Conservation (phyloP, 805 yeast species). For the Saccharomycopsis olivae region DNA sequence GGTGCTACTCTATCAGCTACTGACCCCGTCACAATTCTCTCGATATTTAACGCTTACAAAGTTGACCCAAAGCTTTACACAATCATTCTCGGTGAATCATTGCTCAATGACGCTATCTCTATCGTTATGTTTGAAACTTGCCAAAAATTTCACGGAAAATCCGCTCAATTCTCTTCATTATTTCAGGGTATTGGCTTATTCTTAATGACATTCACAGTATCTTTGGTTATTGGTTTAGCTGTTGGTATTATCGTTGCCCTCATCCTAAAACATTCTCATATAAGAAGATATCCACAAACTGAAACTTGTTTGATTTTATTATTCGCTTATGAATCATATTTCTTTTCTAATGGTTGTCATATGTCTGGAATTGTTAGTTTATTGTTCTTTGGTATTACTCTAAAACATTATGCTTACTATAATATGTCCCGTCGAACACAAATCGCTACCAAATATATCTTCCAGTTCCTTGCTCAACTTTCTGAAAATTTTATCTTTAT, state of each 20-base stretch:
- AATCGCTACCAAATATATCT: constrained; percentile 89
- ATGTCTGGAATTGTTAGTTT: constrained; percentile 98
- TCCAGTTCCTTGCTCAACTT: constrained; percentile 87
- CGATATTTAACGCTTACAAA: constrained; percentile 93
- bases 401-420: constrained; percentile 93
- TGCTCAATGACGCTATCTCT: constrained; percentile 93
- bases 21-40: constrained; percentile 93
- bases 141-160: constrained; percentile 86
- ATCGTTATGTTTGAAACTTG: constrained; percentile 99
- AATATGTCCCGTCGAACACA: constrained; percentile 97
- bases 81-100: constrained; percentile 92
- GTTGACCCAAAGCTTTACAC: constrained; percentile 97
- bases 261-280: constrained; percentile 81
- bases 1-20: constrained; percentile 98
- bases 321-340: constrained; percentile 91
- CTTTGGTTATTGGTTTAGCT: constrained; percentile 79
- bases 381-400: constrained; percentile 90
- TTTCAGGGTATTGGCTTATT: constrained; percentile 93
- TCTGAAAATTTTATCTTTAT: constrained; percentile 96
- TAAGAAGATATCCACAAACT: constrained; percentile 91
- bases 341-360: constrained; percentile 97
- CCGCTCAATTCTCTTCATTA: constrained; percentile 60
- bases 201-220: constrained; percentile 84
- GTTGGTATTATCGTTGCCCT: constrained; percentile 86
- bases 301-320: constrained; percentile 88